Percentiles rank a stretch among this genome's conserved stretches.
Conservation (phyloP, 2,329 filamentous ascomycete species). For the Aspergillus ibericus region DNA sequence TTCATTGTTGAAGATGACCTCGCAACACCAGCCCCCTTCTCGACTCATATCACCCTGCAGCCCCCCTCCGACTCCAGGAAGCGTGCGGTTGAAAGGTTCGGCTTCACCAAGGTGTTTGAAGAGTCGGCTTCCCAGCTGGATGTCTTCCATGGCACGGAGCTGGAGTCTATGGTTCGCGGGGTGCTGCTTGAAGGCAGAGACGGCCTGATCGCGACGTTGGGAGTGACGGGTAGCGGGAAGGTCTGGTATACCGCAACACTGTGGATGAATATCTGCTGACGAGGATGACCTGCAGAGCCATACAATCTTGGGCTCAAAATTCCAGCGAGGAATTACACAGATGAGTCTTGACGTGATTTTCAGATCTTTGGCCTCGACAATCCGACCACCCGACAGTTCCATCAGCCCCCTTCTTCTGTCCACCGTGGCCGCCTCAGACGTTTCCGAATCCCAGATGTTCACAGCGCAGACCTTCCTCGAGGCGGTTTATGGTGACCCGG, state of each 20-base stretch:
- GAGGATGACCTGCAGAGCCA: slow-evolving; percentile 66
- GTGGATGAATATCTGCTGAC: slow-evolving; percentile 11
- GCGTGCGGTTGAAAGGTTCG: slow-evolving; percentile 87
- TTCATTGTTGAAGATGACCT: slow-evolving; percentile 38
- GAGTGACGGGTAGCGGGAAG: slow-evolving; percentile 95
- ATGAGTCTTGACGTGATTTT: slow-evolving; percentile 89
- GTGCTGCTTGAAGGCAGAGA: slow-evolving; percentile 83
- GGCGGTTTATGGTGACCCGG: slow-evolving; percentile 68
- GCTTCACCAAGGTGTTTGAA: slow-evolving; percentile 90
- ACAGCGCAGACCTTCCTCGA: slow-evolving; percentile 77
- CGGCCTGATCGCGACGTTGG: slow-evolving; percentile 84
- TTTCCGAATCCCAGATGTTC: slow-evolving; percentile 76
- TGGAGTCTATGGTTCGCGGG: slow-evolving; percentile 74
- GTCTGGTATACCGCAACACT: slow-evolving; percentile 48
- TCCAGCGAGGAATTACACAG: slow-evolving; percentile 86
- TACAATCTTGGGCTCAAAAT: slow-evolving; percentile 86
- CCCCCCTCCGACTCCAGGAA: slow-evolving; percentile 81
- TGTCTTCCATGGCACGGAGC: slow-evolving; percentile 76
- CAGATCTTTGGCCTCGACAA: slow-evolving; percentile 70
- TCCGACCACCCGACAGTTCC: slow-evolving; percentile 60
- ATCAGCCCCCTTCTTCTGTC: slow-evolving; percentile 64
- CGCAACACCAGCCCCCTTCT: slow-evolving; percentile 29
- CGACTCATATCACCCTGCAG: slow-evolving; percentile 73
- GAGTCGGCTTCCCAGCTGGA: slow-evolving; percentile 82
- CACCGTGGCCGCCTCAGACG: slow-evolving; percentile 73